phyloP scores from a whole-genome alignment of 1,139 yeast species.

The Magnusiomyces starmeri region DNA sequence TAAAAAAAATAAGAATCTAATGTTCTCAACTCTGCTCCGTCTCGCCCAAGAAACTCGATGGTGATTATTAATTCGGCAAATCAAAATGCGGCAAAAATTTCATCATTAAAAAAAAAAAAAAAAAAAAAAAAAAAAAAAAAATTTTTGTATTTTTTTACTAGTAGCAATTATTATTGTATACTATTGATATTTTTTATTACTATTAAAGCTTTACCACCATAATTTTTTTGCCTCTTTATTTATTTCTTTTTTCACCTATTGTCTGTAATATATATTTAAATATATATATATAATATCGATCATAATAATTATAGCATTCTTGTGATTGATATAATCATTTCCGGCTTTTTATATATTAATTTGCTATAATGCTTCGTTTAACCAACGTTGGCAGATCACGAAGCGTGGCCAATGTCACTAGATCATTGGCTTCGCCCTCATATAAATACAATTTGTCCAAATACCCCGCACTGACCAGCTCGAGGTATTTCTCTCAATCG shows the following conservation, averaged over 20 bases:
- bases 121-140: not conserved
- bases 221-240: not conserved
- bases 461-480: not conserved
- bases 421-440: not conserved
- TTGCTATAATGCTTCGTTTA: not conserved
- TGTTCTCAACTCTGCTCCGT: no score
- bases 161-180: not conserved
- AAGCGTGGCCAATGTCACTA: not conserved
- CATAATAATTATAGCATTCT: no score
- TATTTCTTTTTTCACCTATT: not conserved
- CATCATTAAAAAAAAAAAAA: not conserved
- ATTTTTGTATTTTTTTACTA: not conserved
- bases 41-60: no score
- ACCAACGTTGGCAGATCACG: not conserved
- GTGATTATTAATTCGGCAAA: not conserved
- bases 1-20: no score
- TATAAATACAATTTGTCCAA: not conserved
- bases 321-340: no score
- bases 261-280: no score
- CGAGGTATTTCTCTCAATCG: not conserved
- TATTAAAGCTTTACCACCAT: not conserved
- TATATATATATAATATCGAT: no score
- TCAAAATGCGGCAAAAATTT: slow-evolving; percentile 3
- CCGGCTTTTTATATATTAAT: not conserved
- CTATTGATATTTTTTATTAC: not conserved